Evolutionary conservation across 2,329 filamentous ascomycete species (phyloP).

Genomic region (Periglandula ipomoeae): DNA sequence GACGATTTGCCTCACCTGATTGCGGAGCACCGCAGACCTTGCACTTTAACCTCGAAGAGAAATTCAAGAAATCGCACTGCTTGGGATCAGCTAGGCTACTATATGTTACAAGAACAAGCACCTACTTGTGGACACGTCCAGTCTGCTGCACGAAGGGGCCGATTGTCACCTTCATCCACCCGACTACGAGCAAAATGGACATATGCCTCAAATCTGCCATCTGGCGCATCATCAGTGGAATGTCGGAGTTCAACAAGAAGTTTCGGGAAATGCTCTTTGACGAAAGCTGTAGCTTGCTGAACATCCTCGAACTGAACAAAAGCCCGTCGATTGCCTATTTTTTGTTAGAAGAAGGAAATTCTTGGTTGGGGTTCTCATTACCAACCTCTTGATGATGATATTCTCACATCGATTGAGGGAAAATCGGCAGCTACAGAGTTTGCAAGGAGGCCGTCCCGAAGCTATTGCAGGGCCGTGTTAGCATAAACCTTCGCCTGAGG

Average conservation of each 20-base stretch:
- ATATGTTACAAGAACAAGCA: background rate
- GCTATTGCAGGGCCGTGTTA: slow-evolving; percentile 17
- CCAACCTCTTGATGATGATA: slow-evolving; percentile 26
- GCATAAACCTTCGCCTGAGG: background rate
- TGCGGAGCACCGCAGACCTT: slow-evolving; percentile 27
- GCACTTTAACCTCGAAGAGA: slow-evolving; percentile 26
- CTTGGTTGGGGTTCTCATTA: background rate
- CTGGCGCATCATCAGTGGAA: slow-evolving; percentile 28
- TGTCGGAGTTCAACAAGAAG: slow-evolving; percentile 26
- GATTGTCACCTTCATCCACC: slow-evolving; percentile 22
- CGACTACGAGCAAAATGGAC: slow-evolving; percentile 32
- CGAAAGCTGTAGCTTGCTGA: slow-evolving; percentile 30
- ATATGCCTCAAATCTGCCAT: slow-evolving; percentile 27
- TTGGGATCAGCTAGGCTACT: slow-evolving; percentile 10
- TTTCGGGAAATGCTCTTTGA: slow-evolving; percentile 33
- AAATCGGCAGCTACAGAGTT: slow-evolving; percentile 26
- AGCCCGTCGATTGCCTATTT: slow-evolving; percentile 29
- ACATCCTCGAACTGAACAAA: slow-evolving; percentile 33
- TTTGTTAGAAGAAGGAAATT: background rate
- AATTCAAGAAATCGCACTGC: slow-evolving; percentile 33
- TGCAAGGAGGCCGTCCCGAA: slow-evolving; percentile 26
- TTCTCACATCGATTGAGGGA: slow-evolving; percentile 28
- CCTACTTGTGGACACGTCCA: slow-evolving; percentile 28
- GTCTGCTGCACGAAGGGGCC: slow-evolving; percentile 15
- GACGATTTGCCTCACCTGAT: slow-evolving; percentile 17